phyloP scores from a whole-genome alignment of 176 grass and related monocot species.

The Carex cristatella region DNA sequence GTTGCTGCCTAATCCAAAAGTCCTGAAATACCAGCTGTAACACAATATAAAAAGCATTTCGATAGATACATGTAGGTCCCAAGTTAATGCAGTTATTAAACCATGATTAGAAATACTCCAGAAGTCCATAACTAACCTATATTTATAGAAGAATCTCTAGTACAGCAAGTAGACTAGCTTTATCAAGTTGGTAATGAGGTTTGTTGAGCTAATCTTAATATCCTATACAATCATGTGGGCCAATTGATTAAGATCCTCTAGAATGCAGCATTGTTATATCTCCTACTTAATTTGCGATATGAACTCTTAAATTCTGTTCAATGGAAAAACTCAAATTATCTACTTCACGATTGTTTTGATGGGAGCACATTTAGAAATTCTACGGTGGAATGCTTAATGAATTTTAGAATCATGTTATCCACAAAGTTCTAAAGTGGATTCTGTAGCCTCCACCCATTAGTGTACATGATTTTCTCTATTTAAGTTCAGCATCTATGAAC shows the following conservation, averaged over 20 bases:
- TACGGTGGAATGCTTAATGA: background rate
- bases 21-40: constrained; percentile 2
- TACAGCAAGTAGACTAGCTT: constrained; percentile 14
- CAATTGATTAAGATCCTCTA: background rate
- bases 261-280: background rate
- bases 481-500: background rate
- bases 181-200: constrained; percentile 5
- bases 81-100: background rate
- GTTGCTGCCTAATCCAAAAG: background rate
- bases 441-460: background rate
- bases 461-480: background rate
- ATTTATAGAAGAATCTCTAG: constrained; percentile 3
- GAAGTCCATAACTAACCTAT: background rate
- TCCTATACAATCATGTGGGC: background rate
- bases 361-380: background rate
- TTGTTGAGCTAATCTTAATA: constrained; percentile 18
- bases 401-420: background rate
- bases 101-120: background rate
- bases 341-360: background rate
- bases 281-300: background rate
- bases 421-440: background rate
- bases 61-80: background rate
- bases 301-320: background rate
- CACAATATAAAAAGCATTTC: background rate
- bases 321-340: background rate